Evolutionary conservation across 352 stramenopile species (phyloP).

Genomic region (Halophytophthora polymorphica): DNA sequence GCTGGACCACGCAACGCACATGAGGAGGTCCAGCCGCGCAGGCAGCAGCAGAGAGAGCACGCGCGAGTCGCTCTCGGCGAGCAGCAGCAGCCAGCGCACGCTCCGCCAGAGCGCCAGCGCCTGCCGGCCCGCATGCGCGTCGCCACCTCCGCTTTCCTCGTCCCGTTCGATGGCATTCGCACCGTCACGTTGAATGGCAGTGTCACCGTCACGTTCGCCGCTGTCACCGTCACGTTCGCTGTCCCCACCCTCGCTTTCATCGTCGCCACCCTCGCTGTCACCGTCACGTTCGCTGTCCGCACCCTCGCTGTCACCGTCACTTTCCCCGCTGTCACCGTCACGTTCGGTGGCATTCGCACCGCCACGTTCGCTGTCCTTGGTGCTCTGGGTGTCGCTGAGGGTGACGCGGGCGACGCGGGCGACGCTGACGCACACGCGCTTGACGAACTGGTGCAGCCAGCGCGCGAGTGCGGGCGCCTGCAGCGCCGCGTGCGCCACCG

Average conservation of each 20-base stretch:
- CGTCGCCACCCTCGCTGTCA: background rate
- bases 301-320: background rate
- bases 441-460: constrained; percentile 46
- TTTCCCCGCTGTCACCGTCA: background rate
- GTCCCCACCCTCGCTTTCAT: background rate
- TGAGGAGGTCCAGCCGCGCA: constrained; percentile 40
- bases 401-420: constrained; percentile 8
- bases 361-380: background rate
- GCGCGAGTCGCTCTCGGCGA: constrained; percentile 24
- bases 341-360: no score
- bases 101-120: constrained; percentile 48
- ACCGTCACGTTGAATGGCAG: no score
- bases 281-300: no score
- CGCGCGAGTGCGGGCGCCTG: constrained; percentile 10
- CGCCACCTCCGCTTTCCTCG: background rate
- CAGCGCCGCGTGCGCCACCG: constrained; percentile 22
- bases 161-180: constrained; percentile 15
- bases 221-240: background rate
- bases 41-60: constrained; percentile 26
- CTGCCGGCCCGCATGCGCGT: constrained; percentile 10
- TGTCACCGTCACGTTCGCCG: background rate
- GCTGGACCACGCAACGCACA: constrained; percentile 31
- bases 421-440: constrained; percentile 36
- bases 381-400: background rate
- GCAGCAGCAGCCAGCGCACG: constrained; percentile 34